These are phyloP conservation scores for Capsicum chinense DNA, from an alignment of 257 asterid genomes.

Conservation along the genomic window DNA sequence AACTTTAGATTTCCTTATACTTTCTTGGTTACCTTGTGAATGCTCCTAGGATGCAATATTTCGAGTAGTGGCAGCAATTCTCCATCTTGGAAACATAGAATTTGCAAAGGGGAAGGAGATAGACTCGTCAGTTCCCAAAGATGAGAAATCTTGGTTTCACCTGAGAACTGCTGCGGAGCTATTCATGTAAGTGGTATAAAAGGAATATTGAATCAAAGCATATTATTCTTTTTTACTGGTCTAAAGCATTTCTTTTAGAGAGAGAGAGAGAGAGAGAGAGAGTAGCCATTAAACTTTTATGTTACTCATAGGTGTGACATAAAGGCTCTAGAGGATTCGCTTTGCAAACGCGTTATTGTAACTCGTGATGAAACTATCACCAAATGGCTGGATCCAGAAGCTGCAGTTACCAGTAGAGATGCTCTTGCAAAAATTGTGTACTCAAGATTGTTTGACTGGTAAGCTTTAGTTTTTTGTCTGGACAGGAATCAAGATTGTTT, in stretches of 20 bases:
- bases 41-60: constrained; percentile 82
- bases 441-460: constrained; percentile 97
- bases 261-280: neutral
- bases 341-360: constrained; percentile 91
- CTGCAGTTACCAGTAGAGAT: constrained; percentile 90
- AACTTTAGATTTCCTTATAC: neutral
- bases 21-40: constrained; percentile 27
- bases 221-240: constrained; percentile 25
- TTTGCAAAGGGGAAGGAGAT: constrained; percentile 85
- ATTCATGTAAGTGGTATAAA: constrained; percentile 62
- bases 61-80: constrained; percentile 95
- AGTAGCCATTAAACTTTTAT: constrained; percentile 26
- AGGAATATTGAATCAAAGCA: constrained; percentile 8
- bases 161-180: constrained; percentile 90
- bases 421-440: constrained; percentile 94
- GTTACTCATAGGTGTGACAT: constrained; percentile 76
- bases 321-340: constrained; percentile 92
- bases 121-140: constrained; percentile 95
- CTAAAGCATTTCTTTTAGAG: neutral
- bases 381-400: constrained; percentile 91
- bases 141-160: constrained; percentile 93
- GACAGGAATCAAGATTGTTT: constrained; percentile 66
- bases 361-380: constrained; percentile 97
- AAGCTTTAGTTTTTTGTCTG: constrained; percentile 36
- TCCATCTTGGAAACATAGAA: constrained; percentile 96